Conservation (phyloP, 352 stramenopile species). For the Phytophthora pistaciae region DNA sequence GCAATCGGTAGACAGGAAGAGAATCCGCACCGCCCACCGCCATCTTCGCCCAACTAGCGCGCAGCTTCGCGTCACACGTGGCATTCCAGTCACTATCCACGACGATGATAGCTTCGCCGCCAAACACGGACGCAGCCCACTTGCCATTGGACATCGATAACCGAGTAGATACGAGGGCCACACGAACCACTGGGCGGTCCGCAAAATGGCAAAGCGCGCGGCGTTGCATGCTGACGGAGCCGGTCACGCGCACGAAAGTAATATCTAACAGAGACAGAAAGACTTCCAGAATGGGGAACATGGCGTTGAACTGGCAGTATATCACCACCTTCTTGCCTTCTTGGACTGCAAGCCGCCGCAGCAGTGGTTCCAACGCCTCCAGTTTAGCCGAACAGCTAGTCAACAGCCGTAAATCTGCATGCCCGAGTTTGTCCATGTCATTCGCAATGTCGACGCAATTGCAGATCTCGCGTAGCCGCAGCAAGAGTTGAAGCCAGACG, state of each 20-base stretch:
- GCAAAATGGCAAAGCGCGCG: slow-evolving; percentile 82
- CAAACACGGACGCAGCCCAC: slow-evolving; percentile 71
- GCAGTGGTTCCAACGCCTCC: slow-evolving; percentile 55
- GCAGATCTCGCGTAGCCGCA: slow-evolving; percentile 77
- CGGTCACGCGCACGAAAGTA: slow-evolving; percentile 71
- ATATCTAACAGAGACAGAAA: slow-evolving; percentile 72
- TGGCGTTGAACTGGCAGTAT: slow-evolving; percentile 78
- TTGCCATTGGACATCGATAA: slow-evolving; percentile 49
- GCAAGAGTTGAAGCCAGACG: slow-evolving; percentile 70
- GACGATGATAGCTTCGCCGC: slow-evolving; percentile 80
- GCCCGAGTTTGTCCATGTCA: slow-evolving; percentile 78
- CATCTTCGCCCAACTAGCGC: slow-evolving; percentile 80
- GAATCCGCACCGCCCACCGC: slow-evolving; percentile 54
- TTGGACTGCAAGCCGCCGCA: slow-evolving; percentile 62
- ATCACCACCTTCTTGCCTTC: slow-evolving; percentile 80
- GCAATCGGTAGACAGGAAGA: slow-evolving; percentile 76
- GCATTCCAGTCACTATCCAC: slow-evolving; percentile 88
- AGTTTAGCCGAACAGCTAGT: slow-evolving; percentile 74
- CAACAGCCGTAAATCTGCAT: slow-evolving; percentile 73
- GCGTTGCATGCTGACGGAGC: slow-evolving; percentile 57
- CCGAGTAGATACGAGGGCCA: slow-evolving; percentile 79
- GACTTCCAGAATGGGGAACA: slow-evolving; percentile 82
- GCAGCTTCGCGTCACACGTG: slow-evolving; percentile 83
- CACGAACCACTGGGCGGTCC: slow-evolving; percentile 57
- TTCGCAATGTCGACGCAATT: slow-evolving; percentile 85